Evolutionary conservation across 1,139 yeast species (phyloP).

Genomic region (Saccharomycopsis hybrid): DNA sequence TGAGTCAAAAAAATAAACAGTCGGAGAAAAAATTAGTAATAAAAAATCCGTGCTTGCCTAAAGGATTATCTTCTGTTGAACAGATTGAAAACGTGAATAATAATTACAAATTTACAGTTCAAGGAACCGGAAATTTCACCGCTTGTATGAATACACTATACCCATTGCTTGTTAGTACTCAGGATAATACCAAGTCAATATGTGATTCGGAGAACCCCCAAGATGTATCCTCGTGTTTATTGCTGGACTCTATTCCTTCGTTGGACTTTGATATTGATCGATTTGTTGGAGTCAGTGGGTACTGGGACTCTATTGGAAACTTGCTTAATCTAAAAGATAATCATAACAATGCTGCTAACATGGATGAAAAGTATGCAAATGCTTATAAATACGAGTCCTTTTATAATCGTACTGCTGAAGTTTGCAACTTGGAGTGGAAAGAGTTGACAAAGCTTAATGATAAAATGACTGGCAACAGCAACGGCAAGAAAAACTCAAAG

Average conservation of each 20-base stretch:
- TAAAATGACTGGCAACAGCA: slow-evolving; percentile 22
- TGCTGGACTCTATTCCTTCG: slow-evolving; percentile 49
- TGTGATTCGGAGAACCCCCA: slow-evolving; percentile 26
- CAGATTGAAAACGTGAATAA: slow-evolving; percentile 14
- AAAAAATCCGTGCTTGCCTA: slow-evolving; percentile 61
- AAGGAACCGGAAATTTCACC: slow-evolving; percentile 57
- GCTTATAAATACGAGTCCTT: slow-evolving; percentile 20
- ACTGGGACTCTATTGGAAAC: slow-evolving; percentile 59
- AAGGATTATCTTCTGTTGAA: slow-evolving; percentile 25
- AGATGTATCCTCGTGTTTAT: slow-evolving; percentile 39
- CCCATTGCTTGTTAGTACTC: slow-evolving; percentile 40
- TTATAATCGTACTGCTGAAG: slow-evolving; percentile 15
- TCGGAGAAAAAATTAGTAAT: slow-evolving; percentile 24
- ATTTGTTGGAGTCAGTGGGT: slow-evolving; percentile 76
- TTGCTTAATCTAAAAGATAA: slow-evolving; percentile 25
- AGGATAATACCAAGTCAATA: slow-evolving; percentile 32
- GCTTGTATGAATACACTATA: slow-evolving; percentile 47
- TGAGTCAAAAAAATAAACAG: not conserved
- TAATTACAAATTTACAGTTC: slow-evolving; percentile 31
- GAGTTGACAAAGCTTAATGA: slow-evolving; percentile 24
- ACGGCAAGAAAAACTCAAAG: too few relatives aligned
- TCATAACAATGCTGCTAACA: slow-evolving; percentile 26
- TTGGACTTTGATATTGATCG: slow-evolving; percentile 63
- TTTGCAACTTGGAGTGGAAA: slow-evolving; percentile 21
- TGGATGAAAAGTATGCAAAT: slow-evolving; percentile 21